Evolutionary conservation across 2,329 filamentous ascomycete genomes (phyloP), one percentile per base, ranked within the genome.

Genomic region (Hypoxylon sp.): DNA sequence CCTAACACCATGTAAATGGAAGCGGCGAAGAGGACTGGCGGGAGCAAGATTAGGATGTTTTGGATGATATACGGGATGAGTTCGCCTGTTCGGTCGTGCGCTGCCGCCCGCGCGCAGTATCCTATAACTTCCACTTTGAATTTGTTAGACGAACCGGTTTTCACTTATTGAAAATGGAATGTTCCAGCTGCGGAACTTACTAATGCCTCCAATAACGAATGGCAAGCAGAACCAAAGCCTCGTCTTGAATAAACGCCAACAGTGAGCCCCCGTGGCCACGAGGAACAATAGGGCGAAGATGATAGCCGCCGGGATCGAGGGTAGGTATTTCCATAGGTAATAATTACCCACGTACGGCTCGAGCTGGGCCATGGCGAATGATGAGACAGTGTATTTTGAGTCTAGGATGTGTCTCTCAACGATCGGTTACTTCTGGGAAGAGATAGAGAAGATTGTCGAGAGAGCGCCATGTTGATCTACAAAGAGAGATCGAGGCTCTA

Each of bases 1-100:
- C 82, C 82, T 2, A 86, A 79, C 10, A 80, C 80, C 83, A 86
- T 86, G 79, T 86, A 86, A 44, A 86, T 81, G 7, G 82, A 80
- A 2, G 85, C 85, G 27, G 84, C 83, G 74, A 83, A 84, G 48
- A 86, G 77, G 11, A 80, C 80, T 0, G 84, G 84, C 1, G 83
- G 82, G n/a, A 86, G 73, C 37, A 86, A 78, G 52, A 86, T 78
- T 39, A 84, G 74, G 24, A 82, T 73, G 50, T 73, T 75, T 70
- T 87, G 83, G 44, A 83, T 73, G 48, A 84, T 72, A 72, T 79
- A 86, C 2, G 80, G 80, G 0, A 71, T 62, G 44, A 82, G 73
- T 15, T 73, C 58, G 37, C 73, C 77, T 24, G 75, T 82, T 60
- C 65, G 67, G 65, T 70, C 75, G 63, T 67, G 69, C 29, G 74